Base-by-base conservation (phyloP, 2,329 filamentous ascomycete genomes). In the Harringtonia aguacate region DNA sequence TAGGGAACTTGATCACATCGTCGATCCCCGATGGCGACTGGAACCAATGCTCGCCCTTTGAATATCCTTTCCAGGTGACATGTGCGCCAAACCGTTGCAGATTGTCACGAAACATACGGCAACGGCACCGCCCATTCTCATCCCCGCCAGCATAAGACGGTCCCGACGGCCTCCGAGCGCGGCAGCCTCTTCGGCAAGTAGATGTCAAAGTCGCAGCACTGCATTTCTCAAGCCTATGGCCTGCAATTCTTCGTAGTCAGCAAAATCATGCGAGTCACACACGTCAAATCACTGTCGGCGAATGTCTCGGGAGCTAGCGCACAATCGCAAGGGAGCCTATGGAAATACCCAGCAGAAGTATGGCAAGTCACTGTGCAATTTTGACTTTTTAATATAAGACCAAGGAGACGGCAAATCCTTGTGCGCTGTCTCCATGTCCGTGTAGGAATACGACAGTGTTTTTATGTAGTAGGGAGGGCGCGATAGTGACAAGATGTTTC, bases 281-380 rank as follows among this genome's bases (percentile, higher is more conserved):
- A 10, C 10, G 24, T 27, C 24, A 27, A 27, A 27, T 10, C 24
- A 27, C 24, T 27, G 24, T 10, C 24, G 24, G 7, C 10, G 24
- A 27, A 27, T 6, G 7, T 10, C 24, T 68, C 3, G 67, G 64
- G 6, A 61, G 58, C 42, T 49, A 38, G 55, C 53, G 37, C 54
- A 41, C 33, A 53, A 50, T 18, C 53, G 24, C 14, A n/a, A 24
- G 8, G 61, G 61, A 2, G 68, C 64, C 43, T 62, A 58, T 10
- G 69, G 69, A 39, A 73, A 72, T 4, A 73, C 66, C 65, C 68
- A 72, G 40, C 64, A 61, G 48, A 70, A 60, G 2, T 61, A 60
- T 1, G 69, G 68, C 22, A 70, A 66, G 3, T 54, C 51, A n/a
- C n/a, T n/a, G n/a, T n/a, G n/a, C n/a, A n/a, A n/a, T n/a, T n/a